Conservation (phyloP, 306 rosid species). For the Cajanus cajan region DNA sequence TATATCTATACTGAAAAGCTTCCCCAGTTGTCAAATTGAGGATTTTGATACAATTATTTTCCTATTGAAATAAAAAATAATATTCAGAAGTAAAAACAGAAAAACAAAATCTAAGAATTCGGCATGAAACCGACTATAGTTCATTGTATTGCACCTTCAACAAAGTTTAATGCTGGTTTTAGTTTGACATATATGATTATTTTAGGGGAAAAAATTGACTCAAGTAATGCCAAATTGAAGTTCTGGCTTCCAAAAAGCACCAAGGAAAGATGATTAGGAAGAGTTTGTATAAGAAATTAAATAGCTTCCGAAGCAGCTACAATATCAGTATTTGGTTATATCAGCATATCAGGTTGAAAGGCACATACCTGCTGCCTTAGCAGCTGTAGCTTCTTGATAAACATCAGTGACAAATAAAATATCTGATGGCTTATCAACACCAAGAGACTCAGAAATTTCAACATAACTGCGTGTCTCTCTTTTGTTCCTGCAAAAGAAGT, state of each 20-base stretch:
- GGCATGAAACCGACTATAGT: not conserved
- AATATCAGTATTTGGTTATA: not conserved
- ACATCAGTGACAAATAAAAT: slow-evolving; percentile 73
- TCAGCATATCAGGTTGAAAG: not conserved
- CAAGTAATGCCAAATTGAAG: not conserved
- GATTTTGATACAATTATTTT: not conserved
- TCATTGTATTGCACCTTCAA: not conserved
- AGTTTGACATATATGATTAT: not conserved
- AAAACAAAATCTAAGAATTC: not conserved
- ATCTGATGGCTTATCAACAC: slow-evolving; percentile 74
- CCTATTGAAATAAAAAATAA: not conserved
- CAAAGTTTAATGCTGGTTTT: not conserved
- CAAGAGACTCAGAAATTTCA: slow-evolving; percentile 61
- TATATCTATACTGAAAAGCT: not conserved
- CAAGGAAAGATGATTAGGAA: not conserved
- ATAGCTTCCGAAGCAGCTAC: not conserved
- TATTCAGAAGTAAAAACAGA: not conserved
- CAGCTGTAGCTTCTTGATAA: slow-evolving; percentile 79
- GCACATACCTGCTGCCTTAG: slow-evolving; percentile 70
- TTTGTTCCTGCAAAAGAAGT: slow-evolving; percentile 60
- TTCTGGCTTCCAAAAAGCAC: not conserved
- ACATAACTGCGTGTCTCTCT: slow-evolving; percentile 63
- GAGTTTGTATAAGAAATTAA: not conserved
- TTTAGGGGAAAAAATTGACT: not conserved
- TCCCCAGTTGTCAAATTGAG: not conserved